Conservation (phyloP, 345 rosid genomes). For the Schrenkiella parvula region DNA sequence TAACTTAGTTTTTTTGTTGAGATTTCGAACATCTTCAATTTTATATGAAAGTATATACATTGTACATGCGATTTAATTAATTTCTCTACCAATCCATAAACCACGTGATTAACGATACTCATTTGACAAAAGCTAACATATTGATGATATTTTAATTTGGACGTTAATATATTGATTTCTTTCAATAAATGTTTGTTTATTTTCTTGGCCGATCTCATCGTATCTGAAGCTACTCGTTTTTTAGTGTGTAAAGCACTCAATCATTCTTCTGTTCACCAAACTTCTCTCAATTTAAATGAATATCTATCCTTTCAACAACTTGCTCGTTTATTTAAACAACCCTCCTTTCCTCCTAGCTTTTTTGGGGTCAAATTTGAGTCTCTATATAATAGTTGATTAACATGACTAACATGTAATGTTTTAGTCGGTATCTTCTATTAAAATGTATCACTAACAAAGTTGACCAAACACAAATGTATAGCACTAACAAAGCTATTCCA, state of each 20-base stretch:
- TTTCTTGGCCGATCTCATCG: not conserved
- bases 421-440: not conserved
- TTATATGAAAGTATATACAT: not conserved
- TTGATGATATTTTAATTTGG: too few species aligned
- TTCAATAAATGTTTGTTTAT: not conserved
- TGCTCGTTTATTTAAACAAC: not conserved
- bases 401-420: not conserved
- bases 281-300: conserved; percentile 14
- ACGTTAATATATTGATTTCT: not conserved
- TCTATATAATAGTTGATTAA: not conserved
- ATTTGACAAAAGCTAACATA: not conserved
- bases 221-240: not conserved
- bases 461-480: not conserved
- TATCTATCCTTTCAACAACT: not conserved
- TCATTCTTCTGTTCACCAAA: conserved; percentile 21
- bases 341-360: not conserved
- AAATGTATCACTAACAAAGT: not conserved
- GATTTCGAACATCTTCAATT: not conserved
- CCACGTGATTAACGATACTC: not conserved
- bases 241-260: conserved; percentile 6
- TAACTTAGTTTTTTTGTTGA: too few species aligned
- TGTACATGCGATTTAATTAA: not conserved
- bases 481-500: not conserved
- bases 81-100: not conserved
- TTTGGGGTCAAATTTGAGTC: not conserved